phyloP scores from a whole-genome alignment of 192 early-diverging fungal species.

The Chytriomyces hyalinus region DNA sequence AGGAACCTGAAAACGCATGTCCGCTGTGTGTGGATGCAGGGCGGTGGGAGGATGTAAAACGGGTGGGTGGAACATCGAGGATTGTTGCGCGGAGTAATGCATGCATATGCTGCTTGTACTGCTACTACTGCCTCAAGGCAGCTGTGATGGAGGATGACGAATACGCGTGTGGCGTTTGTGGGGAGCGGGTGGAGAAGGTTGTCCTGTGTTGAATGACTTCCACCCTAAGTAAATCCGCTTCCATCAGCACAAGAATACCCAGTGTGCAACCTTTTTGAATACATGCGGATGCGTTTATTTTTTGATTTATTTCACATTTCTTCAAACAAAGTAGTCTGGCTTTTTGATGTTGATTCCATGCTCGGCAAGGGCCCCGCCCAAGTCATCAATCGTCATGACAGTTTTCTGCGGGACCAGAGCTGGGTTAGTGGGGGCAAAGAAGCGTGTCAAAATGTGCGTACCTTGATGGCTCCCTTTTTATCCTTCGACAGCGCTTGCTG shows the following conservation, averaged over 20 bases:
- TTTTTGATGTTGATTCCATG: slow-evolving; percentile 96
- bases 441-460: background rate
- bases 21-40: slow-evolving; percentile 27
- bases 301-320: background rate
- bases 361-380: slow-evolving; percentile 84
- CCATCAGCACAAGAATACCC: too few species aligned
- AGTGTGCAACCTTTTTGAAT: too few species aligned
- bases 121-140: slow-evolving; percentile 23
- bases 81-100: background rate
- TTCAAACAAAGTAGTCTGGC: slow-evolving; percentile 86
- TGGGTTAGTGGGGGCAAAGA: background rate
- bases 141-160: slow-evolving; percentile 6
- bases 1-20: background rate
- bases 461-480: slow-evolving; percentile 58
- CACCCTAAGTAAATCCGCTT: background rate
- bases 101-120: slow-evolving; percentile 21
- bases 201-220: background rate
- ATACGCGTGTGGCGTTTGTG: background rate
- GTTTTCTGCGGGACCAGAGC: slow-evolving; percentile 54
- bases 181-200: background rate
- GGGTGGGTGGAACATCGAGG: slow-evolving; percentile 1
- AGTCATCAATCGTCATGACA: slow-evolving; percentile 91
- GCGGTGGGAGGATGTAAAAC: slow-evolving; percentile 9
- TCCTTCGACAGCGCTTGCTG: slow-evolving; percentile 70
- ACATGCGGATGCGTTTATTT: background rate